Percentiles rank a stretch among this genome's conserved stretches.
These are phyloP conservation scores for Stromatinia cepivora DNA, from an alignment of 2,329 filamentous ascomycete genomes.

Conservation along the genomic window DNA sequence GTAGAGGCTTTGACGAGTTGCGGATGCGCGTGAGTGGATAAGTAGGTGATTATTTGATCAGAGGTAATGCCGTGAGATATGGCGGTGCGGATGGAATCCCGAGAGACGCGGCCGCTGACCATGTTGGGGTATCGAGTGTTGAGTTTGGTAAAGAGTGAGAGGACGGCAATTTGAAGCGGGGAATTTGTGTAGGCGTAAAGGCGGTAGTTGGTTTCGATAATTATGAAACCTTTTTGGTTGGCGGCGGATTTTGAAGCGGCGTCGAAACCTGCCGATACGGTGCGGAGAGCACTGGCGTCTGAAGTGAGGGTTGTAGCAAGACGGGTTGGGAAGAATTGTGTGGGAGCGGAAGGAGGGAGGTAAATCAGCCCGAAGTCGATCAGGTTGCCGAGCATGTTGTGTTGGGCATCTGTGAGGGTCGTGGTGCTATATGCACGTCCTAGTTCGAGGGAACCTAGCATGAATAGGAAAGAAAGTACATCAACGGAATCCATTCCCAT, in stretches of 20 bases:
- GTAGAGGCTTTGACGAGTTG: slow-evolving; percentile 69
- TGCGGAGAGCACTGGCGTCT: slow-evolving; percentile 68
- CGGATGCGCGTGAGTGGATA: slow-evolving; percentile 89
- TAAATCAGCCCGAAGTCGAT: slow-evolving; percentile 93
- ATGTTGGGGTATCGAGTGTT: slow-evolving; percentile 92
- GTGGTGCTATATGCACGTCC: slow-evolving; percentile 87
- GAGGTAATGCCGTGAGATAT: slow-evolving; percentile 90
- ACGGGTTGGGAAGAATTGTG: slow-evolving; percentile 83
- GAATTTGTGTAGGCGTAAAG: slow-evolving; percentile 96
- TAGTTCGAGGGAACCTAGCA: slow-evolving; percentile 88
- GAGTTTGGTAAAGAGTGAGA: slow-evolving; percentile 84
- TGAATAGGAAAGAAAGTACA: slow-evolving; percentile 93
- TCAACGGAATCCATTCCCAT: slow-evolving; percentile 81
- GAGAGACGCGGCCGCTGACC: slow-evolving; percentile 86
- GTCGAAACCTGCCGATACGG: slow-evolving; percentile 66
- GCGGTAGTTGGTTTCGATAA: slow-evolving; percentile 97
- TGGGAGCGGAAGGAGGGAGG: slow-evolving; percentile 56
- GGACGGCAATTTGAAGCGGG: slow-evolving; percentile 89
- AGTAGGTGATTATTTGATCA: slow-evolving; percentile 92
- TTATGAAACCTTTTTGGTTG: slow-evolving; percentile 74
- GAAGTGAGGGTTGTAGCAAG: slow-evolving; percentile 90
- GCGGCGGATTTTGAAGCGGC: slow-evolving; percentile 57
- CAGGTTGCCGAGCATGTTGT: slow-evolving; percentile 86
- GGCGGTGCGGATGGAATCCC: slow-evolving; percentile 82
- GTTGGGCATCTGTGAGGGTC: slow-evolving; percentile 77